Conservation (phyloP, 306 rosid species). For the Medicago ruthenica region DNA sequence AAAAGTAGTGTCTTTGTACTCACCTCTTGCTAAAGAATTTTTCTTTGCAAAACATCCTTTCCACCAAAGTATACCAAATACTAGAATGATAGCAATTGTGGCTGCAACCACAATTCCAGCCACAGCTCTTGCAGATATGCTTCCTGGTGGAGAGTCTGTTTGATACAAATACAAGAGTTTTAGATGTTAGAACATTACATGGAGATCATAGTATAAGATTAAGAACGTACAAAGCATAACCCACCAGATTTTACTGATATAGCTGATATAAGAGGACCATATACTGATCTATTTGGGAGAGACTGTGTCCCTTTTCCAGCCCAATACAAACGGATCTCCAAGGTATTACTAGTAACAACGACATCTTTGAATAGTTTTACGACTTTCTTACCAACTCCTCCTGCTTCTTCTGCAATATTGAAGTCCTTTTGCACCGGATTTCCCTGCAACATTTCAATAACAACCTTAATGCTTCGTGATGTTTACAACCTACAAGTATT, state of each 20-base stretch:
- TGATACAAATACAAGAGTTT: background rate
- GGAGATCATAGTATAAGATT: background rate
- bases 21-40: constrained; percentile 42
- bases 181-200: background rate
- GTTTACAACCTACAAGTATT: background rate
- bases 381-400: constrained; percentile 35
- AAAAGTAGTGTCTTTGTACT: background rate
- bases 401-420: constrained; percentile 56
- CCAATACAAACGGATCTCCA: constrained; percentile 67
- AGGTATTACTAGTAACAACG: constrained; percentile 24
- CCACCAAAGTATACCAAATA: constrained; percentile 46
- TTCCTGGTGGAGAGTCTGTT: constrained; percentile 27
- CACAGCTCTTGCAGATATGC: constrained; percentile 39
- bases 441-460: constrained; percentile 47
- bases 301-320: constrained; percentile 68
- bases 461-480: background rate
- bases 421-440: constrained; percentile 46
- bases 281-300: constrained; percentile 54
- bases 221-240: background rate
- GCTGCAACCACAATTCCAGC: constrained; percentile 53
- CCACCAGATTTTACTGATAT: constrained; percentile 41
- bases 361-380: background rate
- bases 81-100: constrained; percentile 18
- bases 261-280: constrained; percentile 81
- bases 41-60: constrained; percentile 38